A percentile compares a stretch with the other conserved stretches of the same genome.
Evolutionary conservation across 768 basidiomycete species (phyloP).

Genomic region (Boletus huronensis): DNA sequence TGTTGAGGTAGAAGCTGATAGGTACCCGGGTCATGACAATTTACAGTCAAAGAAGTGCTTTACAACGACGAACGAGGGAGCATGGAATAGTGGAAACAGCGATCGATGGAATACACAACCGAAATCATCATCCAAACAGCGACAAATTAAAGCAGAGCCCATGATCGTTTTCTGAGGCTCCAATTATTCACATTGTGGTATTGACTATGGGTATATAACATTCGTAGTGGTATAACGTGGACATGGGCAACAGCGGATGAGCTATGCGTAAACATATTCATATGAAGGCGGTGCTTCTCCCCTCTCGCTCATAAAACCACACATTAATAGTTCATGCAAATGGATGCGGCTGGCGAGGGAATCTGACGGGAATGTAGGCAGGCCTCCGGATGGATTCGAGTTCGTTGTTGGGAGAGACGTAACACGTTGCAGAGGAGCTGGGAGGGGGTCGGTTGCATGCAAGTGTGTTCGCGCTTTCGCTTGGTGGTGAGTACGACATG

Average conservation of each 20-base stretch:
- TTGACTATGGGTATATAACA: not conserved
- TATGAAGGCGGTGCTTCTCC: conserved; percentile 79
- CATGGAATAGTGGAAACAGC: no score
- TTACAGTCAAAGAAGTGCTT: not conserved
- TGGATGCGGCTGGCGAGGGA: conserved; percentile 41
- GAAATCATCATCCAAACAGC: not conserved
- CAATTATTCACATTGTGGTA: not conserved
- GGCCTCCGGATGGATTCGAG: conserved; percentile 27
- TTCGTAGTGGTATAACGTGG: not conserved
- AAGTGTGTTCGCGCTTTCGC: conserved; percentile 11
- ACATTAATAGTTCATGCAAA: conserved; percentile 76
- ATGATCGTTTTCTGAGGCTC: not conserved
- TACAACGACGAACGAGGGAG: not conserved
- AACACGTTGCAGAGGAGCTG: conserved; percentile 25
- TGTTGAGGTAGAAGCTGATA: conserved; percentile 16
- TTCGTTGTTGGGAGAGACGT: conserved; percentile 30
- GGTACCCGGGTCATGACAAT: conserved; percentile 8
- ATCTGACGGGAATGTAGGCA: conserved; percentile 19
- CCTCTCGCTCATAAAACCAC: conserved; percentile 74
- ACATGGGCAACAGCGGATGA: not conserved
- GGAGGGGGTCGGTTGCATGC: not conserved
- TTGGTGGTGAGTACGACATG: conserved; percentile 35
- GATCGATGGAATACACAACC: not conserved
- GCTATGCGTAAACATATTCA: not conserved
- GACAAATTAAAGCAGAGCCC: not conserved